A percentile compares a stretch with the other conserved stretches of the same genome.
phyloP scores from a whole-genome alignment of 2,329 filamentous ascomycete genomes.

The Mycosphaerella sp. region DNA sequence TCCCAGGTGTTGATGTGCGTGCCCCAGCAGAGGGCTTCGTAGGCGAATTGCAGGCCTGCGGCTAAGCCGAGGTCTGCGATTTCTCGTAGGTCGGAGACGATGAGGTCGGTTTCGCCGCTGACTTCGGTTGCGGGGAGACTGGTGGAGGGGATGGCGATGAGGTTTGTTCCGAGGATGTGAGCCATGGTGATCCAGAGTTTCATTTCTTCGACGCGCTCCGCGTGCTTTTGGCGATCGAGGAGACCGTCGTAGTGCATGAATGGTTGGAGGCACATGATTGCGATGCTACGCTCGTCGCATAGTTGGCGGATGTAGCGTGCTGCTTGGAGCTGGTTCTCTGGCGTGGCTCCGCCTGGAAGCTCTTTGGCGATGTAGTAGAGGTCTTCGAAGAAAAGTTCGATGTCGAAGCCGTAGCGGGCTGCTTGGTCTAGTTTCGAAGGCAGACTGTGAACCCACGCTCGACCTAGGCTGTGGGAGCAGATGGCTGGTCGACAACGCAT shows the following conservation, averaged over 20 bases:
- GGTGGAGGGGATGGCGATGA: slow-evolving; percentile 68
- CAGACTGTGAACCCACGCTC: slow-evolving; percentile 63
- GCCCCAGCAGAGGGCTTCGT: slow-evolving; percentile 68
- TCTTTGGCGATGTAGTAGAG: slow-evolving; percentile 55
- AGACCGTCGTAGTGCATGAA: slow-evolving; percentile 75
- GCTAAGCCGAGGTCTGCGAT: slow-evolving; percentile 61
- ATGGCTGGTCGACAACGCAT: slow-evolving; percentile 59
- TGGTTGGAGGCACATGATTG: slow-evolving; percentile 65
- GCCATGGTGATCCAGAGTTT: slow-evolving; percentile 64
- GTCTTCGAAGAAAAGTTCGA: slow-evolving; percentile 76
- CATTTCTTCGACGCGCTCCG: slow-evolving; percentile 55
- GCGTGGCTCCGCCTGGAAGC: slow-evolving; percentile 39
- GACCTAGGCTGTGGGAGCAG: slow-evolving; percentile 70
- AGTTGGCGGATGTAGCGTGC: slow-evolving; percentile 53
- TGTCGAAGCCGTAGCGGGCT: slow-evolving; percentile 58
- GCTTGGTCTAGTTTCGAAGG: slow-evolving; percentile 63
- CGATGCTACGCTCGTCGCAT: slow-evolving; percentile 51
- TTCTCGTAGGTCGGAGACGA: slow-evolving; percentile 57
- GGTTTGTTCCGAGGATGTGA: slow-evolving; percentile 58
- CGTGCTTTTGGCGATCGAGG: slow-evolving; percentile 54
- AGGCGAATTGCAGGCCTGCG: slow-evolving; percentile 60
- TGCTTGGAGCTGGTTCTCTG: slow-evolving; percentile 50
- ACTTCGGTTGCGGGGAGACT: slow-evolving; percentile 54
- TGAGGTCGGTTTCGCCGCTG: slow-evolving; percentile 49
- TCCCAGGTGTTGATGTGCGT: slow-evolving; percentile 68